Percentiles rank a stretch among this genome's conserved stretches.
Conservation (phyloP, 2,329 filamentous ascomycete species). For the Epichloe sibirici region DNA sequence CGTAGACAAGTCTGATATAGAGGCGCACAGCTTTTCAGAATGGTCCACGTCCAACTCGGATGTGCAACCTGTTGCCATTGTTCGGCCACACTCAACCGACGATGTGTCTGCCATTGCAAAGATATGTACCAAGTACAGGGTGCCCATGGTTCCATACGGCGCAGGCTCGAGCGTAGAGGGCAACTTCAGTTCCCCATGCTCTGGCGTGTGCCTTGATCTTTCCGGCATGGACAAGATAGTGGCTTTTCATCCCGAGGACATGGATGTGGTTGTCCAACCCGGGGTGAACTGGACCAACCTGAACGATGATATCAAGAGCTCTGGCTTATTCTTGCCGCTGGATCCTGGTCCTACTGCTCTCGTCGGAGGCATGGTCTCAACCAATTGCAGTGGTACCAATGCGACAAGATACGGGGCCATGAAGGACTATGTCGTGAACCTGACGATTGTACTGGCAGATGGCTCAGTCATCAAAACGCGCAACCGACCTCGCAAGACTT, state of each 20-base stretch:
- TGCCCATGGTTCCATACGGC: conserved; percentile 64
- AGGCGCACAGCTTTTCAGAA: conserved; percentile 55
- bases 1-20: conserved; percentile 51
- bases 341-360: conserved; percentile 53
- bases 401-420: conserved; percentile 58
- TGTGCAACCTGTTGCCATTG: conserved; percentile 50
- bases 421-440: conserved; percentile 62
- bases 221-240: conserved; percentile 54
- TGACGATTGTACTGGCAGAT: conserved; percentile 60
- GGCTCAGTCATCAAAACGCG: conserved; percentile 56
- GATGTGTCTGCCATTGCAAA: conserved; percentile 52
- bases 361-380: conserved; percentile 51
- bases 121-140: conserved; percentile 47
- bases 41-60: conserved; percentile 59
- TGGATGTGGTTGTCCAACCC: conserved; percentile 62
- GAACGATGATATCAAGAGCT: conserved; percentile 50
- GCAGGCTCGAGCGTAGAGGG: conserved; percentile 63
- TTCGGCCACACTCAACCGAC: conserved; percentile 50
- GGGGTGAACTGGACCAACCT: conserved; percentile 56
- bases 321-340: conserved; percentile 55
- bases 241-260: conserved; percentile 50
- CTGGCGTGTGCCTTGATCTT: conserved; percentile 60
- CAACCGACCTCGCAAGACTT: conserved; percentile 52
- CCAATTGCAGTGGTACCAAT: conserved; percentile 53
- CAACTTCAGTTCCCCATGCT: conserved; percentile 54